Evolutionary conservation across 768 basidiomycete genomes (phyloP), one percentile per base, ranked within the genome.

Genomic region (Imleria badia): DNA sequence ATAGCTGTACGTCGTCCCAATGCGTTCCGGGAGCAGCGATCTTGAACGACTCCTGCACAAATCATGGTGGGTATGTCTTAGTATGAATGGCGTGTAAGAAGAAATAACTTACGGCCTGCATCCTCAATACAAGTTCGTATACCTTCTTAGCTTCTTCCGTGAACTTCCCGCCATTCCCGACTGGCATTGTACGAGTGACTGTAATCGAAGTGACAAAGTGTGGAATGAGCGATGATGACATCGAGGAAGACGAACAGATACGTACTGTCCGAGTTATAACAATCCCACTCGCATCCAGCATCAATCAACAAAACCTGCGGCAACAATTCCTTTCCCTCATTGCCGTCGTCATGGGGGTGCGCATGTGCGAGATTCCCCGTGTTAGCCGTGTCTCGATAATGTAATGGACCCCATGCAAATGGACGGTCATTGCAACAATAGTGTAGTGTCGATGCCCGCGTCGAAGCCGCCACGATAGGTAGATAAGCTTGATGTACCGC

Each of bases 141-240:
- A 99, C 92, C 3, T 80, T 86, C 29, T 79, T 80, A 0, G 90
- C 88, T 69, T 92, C 89, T 8, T 82, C 72, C 0, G 91, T 89
- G 69, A 95, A 98, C 64, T 82, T 89, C 0, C 96, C 96, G 3
- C 87, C 86, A 63, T 98, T 98, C 0, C 96, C 96, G n/a, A 97
- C 84, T 14, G 91, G 91, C 78, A 89, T 92, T 0, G 89, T 91
- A 10, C 91, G 86, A 2, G 91, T 86, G 58, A 86, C 71, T 86
- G 55, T 80, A 76, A 15, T 76, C 74, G 44, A 78, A 76, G 59
- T 72, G 71, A 48, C 69, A 60, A n/a, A 22, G 19, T 36, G 7
- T 29, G 33, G 35, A 38, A 17, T 47, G 29, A 48, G 19, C 10
- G 6, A 19, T 5, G 8, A 31, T 15, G 8, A 42, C 23, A 20